Percentiles rank a stretch among this genome's conserved stretches.
Conservation (phyloP, 176 grass and related monocot genomes). For the Lolium rigidum region DNA sequence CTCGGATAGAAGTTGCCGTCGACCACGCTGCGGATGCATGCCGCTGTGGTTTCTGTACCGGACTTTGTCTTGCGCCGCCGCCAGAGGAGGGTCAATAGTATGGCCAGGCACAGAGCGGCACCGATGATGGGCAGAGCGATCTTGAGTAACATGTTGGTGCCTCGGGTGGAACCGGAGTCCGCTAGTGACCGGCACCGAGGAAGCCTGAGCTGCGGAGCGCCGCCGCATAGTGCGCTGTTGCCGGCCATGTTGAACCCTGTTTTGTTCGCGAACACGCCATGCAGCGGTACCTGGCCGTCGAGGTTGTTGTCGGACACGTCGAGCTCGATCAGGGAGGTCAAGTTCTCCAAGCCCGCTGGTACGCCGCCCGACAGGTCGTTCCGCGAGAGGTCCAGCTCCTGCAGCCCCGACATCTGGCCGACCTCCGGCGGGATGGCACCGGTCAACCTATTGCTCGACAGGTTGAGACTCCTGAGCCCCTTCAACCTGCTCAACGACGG, state of each 20-base stretch:
- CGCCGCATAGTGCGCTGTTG: slow-evolving; percentile 45
- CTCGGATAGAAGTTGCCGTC: not conserved
- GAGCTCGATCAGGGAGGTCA: slow-evolving; percentile 7
- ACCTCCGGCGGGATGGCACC: slow-evolving; percentile 57
- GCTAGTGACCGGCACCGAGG: not conserved
- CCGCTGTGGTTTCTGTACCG: not conserved
- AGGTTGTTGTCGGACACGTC: slow-evolving; percentile 57
- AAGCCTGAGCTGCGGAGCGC: not conserved
- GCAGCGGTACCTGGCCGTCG: slow-evolving; percentile 26
- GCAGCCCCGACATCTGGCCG: slow-evolving; percentile 21
- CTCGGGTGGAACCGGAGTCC: not conserved
- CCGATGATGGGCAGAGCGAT: not conserved
- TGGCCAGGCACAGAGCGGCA: not conserved
- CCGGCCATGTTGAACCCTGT: slow-evolving; percentile 37
- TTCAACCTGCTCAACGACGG: slow-evolving; percentile 37
- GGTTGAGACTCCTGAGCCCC: slow-evolving; percentile 52
- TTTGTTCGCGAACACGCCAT: slow-evolving; percentile 38
- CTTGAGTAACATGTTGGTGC: not conserved
- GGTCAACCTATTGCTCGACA: slow-evolving; percentile 42
- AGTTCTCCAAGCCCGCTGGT: not conserved
- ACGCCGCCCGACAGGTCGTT: slow-evolving; percentile 45
- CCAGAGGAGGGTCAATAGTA: not conserved
- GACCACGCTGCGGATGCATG: not conserved
- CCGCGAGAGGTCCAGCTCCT: slow-evolving; percentile 38
- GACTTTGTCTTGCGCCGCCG: not conserved